phyloP scores from a whole-genome alignment of 352 stramenopile species.

The Pythium utonaiense region DNA sequence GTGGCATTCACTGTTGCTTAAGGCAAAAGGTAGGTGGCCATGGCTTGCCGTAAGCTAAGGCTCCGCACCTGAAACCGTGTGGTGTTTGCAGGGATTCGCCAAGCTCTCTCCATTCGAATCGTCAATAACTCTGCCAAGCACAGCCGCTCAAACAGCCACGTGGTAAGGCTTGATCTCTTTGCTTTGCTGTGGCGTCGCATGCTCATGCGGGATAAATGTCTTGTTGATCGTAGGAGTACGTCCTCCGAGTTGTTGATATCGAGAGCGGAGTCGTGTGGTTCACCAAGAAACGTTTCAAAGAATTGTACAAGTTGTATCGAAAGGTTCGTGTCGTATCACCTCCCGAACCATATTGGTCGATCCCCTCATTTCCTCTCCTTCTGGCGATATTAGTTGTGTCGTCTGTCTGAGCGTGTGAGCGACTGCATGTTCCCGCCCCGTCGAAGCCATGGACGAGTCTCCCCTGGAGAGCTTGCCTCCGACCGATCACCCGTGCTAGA shows the following conservation, averaged over 20 bases:
- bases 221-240: slow-evolving; percentile 55
- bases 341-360: not conserved
- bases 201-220: not conserved
- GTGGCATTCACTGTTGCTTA: slow-evolving; percentile 80
- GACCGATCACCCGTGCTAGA: slow-evolving; percentile 73
- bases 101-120: slow-evolving; percentile 75
- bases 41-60: no score
- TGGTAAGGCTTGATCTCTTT: slow-evolving; percentile 37
- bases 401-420: slow-evolving; percentile 58
- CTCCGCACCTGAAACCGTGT: no score
- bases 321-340: slow-evolving; percentile 42
- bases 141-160: slow-evolving; percentile 52
- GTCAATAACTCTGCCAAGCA: slow-evolving; percentile 60
- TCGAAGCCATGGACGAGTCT: slow-evolving; percentile 51
- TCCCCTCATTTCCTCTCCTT: not conserved
- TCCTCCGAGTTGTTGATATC: slow-evolving; percentile 81
- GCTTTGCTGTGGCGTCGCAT: no score
- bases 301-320: slow-evolving; percentile 79
- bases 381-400: slow-evolving; percentile 41
- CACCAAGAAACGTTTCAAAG: slow-evolving; percentile 75
- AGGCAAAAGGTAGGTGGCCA: slow-evolving; percentile 54
- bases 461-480: slow-evolving; percentile 50
- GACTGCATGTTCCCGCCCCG: slow-evolving; percentile 72
- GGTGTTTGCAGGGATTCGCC: slow-evolving; percentile 50
- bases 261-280: slow-evolving; percentile 86